Evolutionary conservation across 257 asterid species (phyloP).

Genomic region (Dorcoceras hygrometricum): DNA sequence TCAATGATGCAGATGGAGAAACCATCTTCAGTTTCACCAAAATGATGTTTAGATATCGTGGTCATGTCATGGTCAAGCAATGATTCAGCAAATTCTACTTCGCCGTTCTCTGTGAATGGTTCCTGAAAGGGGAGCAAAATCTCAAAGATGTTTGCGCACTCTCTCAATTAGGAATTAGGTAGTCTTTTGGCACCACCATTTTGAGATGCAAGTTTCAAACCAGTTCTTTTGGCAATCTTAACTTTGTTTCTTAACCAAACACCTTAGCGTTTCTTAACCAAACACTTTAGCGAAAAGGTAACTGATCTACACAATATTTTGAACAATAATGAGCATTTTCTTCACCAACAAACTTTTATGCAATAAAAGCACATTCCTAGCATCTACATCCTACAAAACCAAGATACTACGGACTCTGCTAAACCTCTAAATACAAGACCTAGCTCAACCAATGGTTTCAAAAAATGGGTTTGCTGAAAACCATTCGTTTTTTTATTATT

Average conservation of each 20-base stretch:
- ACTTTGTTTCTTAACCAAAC: not conserved
- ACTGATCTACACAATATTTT: not conserved
- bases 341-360: not conserved
- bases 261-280: not conserved
- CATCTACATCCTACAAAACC: not conserved
- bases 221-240: not conserved
- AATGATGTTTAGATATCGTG: constrained; percentile 50
- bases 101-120: constrained; percentile 20
- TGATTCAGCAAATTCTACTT: constrained; percentile 17
- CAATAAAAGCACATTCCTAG: not conserved
- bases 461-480: too few relatives aligned
- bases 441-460: too few relatives aligned
- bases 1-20: constrained; percentile 66
- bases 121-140: constrained; percentile 32
- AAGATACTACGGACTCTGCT: not conserved
- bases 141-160: constrained; percentile 23
- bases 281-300: not conserved
- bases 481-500: too few relatives aligned
- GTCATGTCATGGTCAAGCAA: constrained; percentile 46
- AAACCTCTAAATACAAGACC: not conserved
- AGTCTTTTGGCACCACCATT: not conserved
- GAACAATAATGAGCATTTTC: not conserved
- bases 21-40: constrained; percentile 44
- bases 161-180: constrained; percentile 11
- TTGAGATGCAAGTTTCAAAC: too few relatives aligned